Evolutionary conservation across 2,329 filamentous ascomycete genomes (phyloP).

Genomic region (Aspergillus unguis): DNA sequence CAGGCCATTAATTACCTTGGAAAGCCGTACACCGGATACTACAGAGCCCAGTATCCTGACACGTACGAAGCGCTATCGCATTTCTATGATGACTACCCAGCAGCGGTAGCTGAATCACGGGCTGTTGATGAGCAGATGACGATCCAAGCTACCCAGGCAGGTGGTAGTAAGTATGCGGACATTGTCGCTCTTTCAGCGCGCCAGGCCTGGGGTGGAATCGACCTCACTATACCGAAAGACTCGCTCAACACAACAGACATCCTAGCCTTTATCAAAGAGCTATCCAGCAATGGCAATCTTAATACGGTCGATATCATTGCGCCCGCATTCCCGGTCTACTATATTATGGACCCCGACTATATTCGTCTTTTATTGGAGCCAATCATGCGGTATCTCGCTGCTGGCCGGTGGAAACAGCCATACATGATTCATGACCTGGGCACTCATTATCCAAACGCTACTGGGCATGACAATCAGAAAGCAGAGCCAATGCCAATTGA

Average conservation of each 20-base stretch:
- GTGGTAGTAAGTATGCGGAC: slow-evolving; percentile 40
- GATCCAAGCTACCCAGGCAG: slow-evolving; percentile 28
- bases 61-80: slow-evolving; percentile 34
- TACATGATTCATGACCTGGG: slow-evolving; percentile 45
- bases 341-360: slow-evolving; percentile 42
- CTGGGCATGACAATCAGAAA: slow-evolving; percentile 37
- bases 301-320: slow-evolving; percentile 46
- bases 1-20: slow-evolving; percentile 43
- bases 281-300: slow-evolving; percentile 44
- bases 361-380: slow-evolving; percentile 46
- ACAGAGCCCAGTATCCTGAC: slow-evolving; percentile 34
- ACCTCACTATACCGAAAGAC: slow-evolving; percentile 37
- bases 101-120: slow-evolving; percentile 34
- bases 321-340: slow-evolving; percentile 44
- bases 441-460: slow-evolving; percentile 41
- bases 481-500: slow-evolving; percentile 45
- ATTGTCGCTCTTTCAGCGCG: slow-evolving; percentile 42
- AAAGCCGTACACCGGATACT: slow-evolving; percentile 40
- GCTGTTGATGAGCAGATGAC: slow-evolving; percentile 32
- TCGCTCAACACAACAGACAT: slow-evolving; percentile 31
- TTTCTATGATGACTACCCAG: slow-evolving; percentile 42
- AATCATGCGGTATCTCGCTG: slow-evolving; percentile 41
- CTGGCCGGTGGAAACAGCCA: slow-evolving; percentile 37
- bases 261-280: slow-evolving; percentile 43
- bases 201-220: slow-evolving; percentile 43